Percentiles rank a stretch among this genome's conserved stretches.
Conservation (phyloP, 2,329 filamentous ascomycete genomes). For the Fusarium bulbicola region DNA sequence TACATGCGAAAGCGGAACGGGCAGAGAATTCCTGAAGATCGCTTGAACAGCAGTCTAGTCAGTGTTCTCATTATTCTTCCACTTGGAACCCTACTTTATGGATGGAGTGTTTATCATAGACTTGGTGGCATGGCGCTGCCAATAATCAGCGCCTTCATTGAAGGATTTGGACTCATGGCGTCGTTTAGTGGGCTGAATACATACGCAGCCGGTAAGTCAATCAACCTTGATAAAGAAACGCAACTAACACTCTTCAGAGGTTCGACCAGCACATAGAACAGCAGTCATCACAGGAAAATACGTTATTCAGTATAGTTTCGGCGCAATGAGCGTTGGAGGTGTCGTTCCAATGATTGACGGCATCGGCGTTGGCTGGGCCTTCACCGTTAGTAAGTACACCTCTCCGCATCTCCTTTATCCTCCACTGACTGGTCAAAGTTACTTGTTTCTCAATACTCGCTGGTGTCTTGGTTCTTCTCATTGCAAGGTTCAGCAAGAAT, state of each 20-base stretch:
- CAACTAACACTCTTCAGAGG: conserved; percentile 26
- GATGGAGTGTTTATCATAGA: conserved; percentile 48
- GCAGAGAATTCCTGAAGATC: conserved; percentile 43
- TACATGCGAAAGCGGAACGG: conserved; percentile 51
- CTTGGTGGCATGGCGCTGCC: conserved; percentile 48
- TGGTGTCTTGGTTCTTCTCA: conserved; percentile 25
- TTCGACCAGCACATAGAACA: conserved; percentile 34
- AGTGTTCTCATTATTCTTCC: conserved; percentile 47
- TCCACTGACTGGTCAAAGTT: conserved; percentile 10
- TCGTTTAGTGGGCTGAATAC: conserved; percentile 53
- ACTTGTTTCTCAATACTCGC: conserved; percentile 13
- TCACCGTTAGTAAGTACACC: conserved; percentile 35
- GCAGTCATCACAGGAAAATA: conserved; percentile 42
- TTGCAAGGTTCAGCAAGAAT: conserved; percentile 30
- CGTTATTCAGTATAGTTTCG: conserved; percentile 40
- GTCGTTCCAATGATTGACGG: conserved; percentile 39
- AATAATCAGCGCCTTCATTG: conserved; percentile 45
- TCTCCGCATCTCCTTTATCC: accelerated
- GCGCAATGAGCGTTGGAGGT: conserved; percentile 38
- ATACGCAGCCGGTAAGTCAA: conserved; percentile 48
- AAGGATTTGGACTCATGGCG: conserved; percentile 48
- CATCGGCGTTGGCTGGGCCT: conserved; percentile 39
- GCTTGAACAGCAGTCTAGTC: conserved; percentile 45
- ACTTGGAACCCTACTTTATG: conserved; percentile 45
- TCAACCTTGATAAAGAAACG: accelerated